phyloP scores from a whole-genome alignment of 345 rosid species.

The Linum lewisii region DNA sequence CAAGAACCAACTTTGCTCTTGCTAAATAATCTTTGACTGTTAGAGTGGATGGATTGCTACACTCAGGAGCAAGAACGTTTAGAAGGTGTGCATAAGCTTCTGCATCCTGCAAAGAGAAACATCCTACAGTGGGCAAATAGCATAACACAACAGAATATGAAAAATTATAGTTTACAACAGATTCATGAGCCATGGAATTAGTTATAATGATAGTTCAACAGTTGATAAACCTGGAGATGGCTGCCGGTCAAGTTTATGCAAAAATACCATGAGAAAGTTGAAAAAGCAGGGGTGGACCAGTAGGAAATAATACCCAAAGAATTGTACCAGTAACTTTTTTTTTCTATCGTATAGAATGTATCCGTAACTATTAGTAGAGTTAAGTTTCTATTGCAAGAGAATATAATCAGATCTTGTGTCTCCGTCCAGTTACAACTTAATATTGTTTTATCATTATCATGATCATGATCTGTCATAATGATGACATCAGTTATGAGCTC shows the following conservation, averaged over 20 bases:
- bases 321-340: background rate
- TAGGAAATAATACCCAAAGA: background rate
- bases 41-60: constrained; percentile 50
- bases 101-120: constrained; percentile 60
- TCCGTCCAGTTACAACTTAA: background rate
- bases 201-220: no score
- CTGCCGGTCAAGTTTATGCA: background rate
- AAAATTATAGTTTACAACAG: background rate
- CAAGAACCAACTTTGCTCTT: constrained; percentile 84
- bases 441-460: background rate
- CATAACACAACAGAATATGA: background rate
- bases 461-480: background rate
- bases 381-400: background rate
- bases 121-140: constrained; percentile 12
- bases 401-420: no score
- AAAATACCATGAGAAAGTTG: background rate
- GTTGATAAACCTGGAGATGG: background rate
- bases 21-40: constrained; percentile 40
- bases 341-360: background rate
- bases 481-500: background rate
- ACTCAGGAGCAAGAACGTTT: constrained; percentile 89
- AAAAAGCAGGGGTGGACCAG: background rate
- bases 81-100: constrained; percentile 93
- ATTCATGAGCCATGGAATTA: background rate
- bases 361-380: background rate